phyloP scores from a whole-genome alignment of 192 early-diverging fungal genomes.

The Backusella mclennaniae region DNA sequence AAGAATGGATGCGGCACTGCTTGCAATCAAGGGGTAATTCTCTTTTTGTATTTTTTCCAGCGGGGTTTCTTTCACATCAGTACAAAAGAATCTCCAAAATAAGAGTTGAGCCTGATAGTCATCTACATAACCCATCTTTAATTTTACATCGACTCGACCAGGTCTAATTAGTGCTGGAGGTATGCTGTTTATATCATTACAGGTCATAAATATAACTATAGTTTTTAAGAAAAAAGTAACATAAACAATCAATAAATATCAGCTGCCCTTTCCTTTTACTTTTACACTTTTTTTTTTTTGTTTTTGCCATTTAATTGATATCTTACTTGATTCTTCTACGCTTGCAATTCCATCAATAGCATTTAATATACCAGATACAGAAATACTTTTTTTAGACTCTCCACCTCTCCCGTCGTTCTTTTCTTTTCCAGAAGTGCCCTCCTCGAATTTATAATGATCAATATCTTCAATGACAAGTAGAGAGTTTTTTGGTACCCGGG shows the following conservation, averaged over 20 bases:
- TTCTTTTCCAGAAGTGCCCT: not conserved
- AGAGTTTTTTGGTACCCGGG: slow-evolving; percentile 41
- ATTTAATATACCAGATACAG: slow-evolving; percentile 47
- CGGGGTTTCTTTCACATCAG: not conserved
- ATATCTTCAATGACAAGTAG: slow-evolving; percentile 55
- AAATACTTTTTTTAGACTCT: slow-evolving; percentile 31
- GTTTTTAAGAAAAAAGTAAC: not conserved
- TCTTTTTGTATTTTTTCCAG: not conserved
- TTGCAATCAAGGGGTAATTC: not conserved
- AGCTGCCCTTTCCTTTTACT: not conserved
- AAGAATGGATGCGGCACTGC: not conserved
- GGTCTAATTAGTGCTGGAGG: slow-evolving; percentile 51
- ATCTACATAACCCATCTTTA: slow-evolving; percentile 46
- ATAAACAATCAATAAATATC: not conserved
- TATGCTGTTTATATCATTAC: slow-evolving; percentile 43
- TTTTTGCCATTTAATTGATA: not conserved
- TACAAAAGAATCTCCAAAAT: slow-evolving; percentile 31
- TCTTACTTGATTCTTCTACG: slow-evolving; percentile 42
- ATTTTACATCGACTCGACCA: slow-evolving; percentile 49
- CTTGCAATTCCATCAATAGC: slow-evolving; percentile 50
- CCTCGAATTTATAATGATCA: slow-evolving; percentile 32
- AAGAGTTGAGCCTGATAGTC: slow-evolving; percentile 40
- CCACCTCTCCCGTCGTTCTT: slow-evolving; percentile 14
- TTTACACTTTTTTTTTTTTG: not conserved
- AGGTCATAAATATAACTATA: slow-evolving; percentile 49